Percentiles rank a stretch among this genome's conserved stretches.
Conservation (phyloP, 768 basidiomycete species). For the Tulasnella sp. region DNA sequence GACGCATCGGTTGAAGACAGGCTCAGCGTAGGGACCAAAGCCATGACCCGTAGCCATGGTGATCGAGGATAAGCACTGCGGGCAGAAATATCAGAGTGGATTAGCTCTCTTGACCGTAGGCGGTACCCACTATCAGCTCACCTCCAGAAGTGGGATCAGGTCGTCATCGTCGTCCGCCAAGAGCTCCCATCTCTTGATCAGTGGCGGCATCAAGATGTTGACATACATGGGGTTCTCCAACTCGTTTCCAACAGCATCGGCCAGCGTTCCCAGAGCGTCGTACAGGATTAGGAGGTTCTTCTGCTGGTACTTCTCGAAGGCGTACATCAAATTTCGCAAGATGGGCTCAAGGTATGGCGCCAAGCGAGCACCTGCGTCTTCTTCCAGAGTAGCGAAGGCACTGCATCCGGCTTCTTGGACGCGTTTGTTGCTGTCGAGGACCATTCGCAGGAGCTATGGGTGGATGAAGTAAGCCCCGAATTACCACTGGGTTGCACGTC, state of each 20-base stretch:
- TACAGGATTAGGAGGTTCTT: slow-evolving; percentile 99
- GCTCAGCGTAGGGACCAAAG: slow-evolving; percentile 85
- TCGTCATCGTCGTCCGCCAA: slow-evolving; percentile 90
- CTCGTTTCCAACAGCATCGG: slow-evolving; percentile 91
- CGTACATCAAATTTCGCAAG: slow-evolving; percentile 89
- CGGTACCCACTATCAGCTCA: slow-evolving; percentile 45
- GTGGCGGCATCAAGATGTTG: slow-evolving; percentile 94
- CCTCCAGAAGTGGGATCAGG: slow-evolving; percentile 93
- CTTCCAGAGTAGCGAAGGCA: slow-evolving; percentile 97
- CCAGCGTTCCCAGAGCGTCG: slow-evolving; percentile 97
- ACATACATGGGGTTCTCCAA: slow-evolving; percentile 85
- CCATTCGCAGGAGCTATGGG: slow-evolving; percentile 91
- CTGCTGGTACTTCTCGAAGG: slow-evolving; percentile 98
- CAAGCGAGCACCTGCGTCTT: slow-evolving; percentile 89
- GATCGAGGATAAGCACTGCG: slow-evolving; percentile 93
- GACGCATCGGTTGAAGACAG: slow-evolving; percentile 90
- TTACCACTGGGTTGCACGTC: background rate
- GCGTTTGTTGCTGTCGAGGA: slow-evolving; percentile 96
- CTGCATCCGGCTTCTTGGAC: slow-evolving; percentile 99
- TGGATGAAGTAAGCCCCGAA: background rate
- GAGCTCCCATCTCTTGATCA: slow-evolving; percentile 88
- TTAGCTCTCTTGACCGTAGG: background rate
- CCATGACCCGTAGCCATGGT: slow-evolving; percentile 92
- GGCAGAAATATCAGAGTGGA: slow-evolving; percentile 29
- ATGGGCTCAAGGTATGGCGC: slow-evolving; percentile 95